phyloP scores from a whole-genome alignment of 2,329 filamentous ascomycete genomes.

The Pezicula rhizophila region DNA sequence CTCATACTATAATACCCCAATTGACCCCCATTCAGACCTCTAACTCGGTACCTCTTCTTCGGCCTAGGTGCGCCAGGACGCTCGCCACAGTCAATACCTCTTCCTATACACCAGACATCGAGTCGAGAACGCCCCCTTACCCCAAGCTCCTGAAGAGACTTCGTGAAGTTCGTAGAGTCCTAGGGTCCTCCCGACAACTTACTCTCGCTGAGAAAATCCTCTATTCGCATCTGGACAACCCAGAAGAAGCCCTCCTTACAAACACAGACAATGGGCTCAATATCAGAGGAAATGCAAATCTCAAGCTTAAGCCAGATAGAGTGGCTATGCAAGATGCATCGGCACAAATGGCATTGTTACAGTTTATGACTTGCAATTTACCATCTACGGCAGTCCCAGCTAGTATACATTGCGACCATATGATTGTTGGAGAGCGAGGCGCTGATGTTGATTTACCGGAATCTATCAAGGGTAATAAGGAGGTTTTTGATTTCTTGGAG shows the following conservation, averaged over 20 bases:
- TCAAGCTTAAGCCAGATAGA: slow-evolving; percentile 94
- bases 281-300: slow-evolving; percentile 81
- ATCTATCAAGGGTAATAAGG: slow-evolving; percentile 86
- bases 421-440: slow-evolving; percentile 93
- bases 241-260: slow-evolving; percentile 79
- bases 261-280: slow-evolving; percentile 77
- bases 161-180: slow-evolving; percentile 65
- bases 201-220: slow-evolving; percentile 97
- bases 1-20: slow-evolving; percentile 1
- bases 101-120: slow-evolving; percentile 22
- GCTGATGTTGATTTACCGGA: slow-evolving; percentile 78
- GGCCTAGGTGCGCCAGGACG: slow-evolving; percentile 15
- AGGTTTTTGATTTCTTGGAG: slow-evolving; percentile 96
- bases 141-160: slow-evolving; percentile 74
- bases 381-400: slow-evolving; percentile 87
- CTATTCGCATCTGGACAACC: slow-evolving; percentile 88
- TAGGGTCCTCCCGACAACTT: slow-evolving; percentile 57
- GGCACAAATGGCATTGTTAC: slow-evolving; percentile 94
- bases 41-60: slow-evolving; percentile 8
- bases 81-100: slow-evolving; percentile 23
- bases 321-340: slow-evolving; percentile 99
- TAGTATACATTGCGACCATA: slow-evolving; percentile 97
- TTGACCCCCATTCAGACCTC: slow-evolving; percentile 18
- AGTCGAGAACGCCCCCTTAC: slow-evolving; percentile 60
- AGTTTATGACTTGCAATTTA: slow-evolving; percentile 97